Percentiles rank a stretch among this genome's conserved stretches.
Evolutionary conservation across 371 early-diverging fungal genomes (phyloP).

Genomic region (Chytridiales sp.): DNA sequence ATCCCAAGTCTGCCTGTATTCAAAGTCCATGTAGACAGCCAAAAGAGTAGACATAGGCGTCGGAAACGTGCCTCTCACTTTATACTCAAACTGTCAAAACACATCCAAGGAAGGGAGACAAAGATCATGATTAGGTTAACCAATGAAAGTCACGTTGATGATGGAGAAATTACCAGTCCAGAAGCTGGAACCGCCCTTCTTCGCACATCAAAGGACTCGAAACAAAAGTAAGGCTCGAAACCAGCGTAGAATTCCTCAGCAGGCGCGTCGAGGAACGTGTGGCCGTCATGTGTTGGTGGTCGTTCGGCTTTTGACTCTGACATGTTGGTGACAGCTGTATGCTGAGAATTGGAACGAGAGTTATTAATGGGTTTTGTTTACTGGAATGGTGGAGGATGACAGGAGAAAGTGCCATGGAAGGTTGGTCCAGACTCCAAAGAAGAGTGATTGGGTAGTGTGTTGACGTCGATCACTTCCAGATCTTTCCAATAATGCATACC

Average conservation of each 20-base stretch:
- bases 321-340: no score
- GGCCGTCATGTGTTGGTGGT: not conserved
- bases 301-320: not conserved
- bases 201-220: slow-evolving; percentile 16
- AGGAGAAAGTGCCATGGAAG: no score
- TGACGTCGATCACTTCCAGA: no score
- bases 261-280: slow-evolving; percentile 1
- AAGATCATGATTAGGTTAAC: not conserved
- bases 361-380: no score
- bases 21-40: slow-evolving; percentile 22
- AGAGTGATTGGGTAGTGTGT: no score
- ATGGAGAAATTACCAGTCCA: slow-evolving; percentile 7
- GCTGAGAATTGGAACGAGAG: no score
- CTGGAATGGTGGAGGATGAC: no score
- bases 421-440: no score
- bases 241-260: slow-evolving; percentile 5
- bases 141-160: not conserved
- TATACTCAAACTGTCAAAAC: slow-evolving; percentile 13
- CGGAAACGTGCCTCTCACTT: slow-evolving; percentile 14
- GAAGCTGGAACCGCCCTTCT: slow-evolving; percentile 11
- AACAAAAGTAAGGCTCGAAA: slow-evolving; percentile 10
- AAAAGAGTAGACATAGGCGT: not conserved
- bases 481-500: no score
- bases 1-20: slow-evolving; percentile 17
- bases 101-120: not conserved